Conservation (phyloP, 306 rosid species). For the Spatholobus suberectus region DNA sequence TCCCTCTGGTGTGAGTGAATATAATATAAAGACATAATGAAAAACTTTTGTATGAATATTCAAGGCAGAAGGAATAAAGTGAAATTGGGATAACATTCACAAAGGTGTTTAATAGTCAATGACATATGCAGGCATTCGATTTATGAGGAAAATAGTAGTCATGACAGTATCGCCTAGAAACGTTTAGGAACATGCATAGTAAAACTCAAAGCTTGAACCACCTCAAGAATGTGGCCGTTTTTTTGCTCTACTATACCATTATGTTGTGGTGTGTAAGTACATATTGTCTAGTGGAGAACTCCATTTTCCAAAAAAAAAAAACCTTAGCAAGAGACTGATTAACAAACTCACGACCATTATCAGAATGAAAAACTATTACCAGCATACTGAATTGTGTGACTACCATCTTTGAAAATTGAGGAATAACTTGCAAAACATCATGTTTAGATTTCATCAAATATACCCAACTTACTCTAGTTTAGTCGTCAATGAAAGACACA, state of each 20-base stretch:
- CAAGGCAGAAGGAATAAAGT: not conserved
- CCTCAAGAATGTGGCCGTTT: too few relatives aligned
- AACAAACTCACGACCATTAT: too few relatives aligned
- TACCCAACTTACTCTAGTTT: not conserved
- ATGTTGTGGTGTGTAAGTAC: too few relatives aligned
- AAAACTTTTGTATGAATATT: not conserved
- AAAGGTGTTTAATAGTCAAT: not conserved
- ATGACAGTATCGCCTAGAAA: not conserved
- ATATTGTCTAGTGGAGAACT: too few relatives aligned
- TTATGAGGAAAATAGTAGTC: too few relatives aligned
- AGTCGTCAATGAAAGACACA: too few relatives aligned
- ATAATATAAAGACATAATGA: too few relatives aligned
- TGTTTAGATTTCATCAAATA: not conserved
- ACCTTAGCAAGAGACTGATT: too few relatives aligned
- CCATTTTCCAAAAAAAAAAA: too few relatives aligned
- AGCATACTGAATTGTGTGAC: not conserved
- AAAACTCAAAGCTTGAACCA: not conserved
- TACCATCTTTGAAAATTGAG: not conserved
- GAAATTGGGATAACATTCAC: not conserved
- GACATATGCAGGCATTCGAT: not conserved
- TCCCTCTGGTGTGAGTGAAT: not conserved
- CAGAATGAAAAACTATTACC: not conserved
- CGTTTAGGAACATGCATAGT: slow-evolving; percentile 1
- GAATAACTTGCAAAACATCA: not conserved
- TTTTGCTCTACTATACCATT: not conserved